Conservation (phyloP, 257 asterid genomes). For the Primulina tabacum region DNA sequence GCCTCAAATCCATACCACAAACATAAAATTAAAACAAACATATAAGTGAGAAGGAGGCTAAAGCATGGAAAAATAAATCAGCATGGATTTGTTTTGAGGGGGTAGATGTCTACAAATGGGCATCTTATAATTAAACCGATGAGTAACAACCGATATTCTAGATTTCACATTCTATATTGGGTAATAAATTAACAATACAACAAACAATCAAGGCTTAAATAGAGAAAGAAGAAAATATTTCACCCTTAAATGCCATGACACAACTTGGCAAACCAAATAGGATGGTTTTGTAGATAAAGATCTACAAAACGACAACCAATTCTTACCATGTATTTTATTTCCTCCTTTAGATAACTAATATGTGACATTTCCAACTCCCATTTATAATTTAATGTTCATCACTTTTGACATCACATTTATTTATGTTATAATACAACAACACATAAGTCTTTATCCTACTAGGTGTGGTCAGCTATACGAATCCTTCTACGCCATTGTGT, state of each 20-base stretch:
- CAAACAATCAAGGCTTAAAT: background rate
- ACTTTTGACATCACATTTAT: constrained; percentile 7
- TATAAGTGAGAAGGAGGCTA: background rate
- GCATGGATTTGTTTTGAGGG: background rate
- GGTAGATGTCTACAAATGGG: background rate
- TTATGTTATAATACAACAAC: background rate
- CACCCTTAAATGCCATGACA: background rate
- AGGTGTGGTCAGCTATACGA: background rate
- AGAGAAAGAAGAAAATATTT: constrained; percentile 14
- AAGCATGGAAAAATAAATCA: background rate
- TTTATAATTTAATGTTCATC: background rate
- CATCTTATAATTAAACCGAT: background rate
- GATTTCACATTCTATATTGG: background rate
- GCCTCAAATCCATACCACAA: constrained; percentile 17
- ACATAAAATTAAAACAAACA: background rate
- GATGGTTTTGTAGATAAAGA: constrained; percentile 3
- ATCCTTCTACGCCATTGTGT: too few species aligned
- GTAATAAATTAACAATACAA: background rate
- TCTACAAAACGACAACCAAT: background rate
- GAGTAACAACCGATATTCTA: too few species aligned
- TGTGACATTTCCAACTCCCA: background rate
- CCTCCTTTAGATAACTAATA: background rate
- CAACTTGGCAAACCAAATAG: constrained; percentile 7
- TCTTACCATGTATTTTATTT: background rate
- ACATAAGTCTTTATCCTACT: too few species aligned